Conservation (phyloP, 371 early-diverging fungal species). For the Thermomucor indicae-seudaticae region DNA sequence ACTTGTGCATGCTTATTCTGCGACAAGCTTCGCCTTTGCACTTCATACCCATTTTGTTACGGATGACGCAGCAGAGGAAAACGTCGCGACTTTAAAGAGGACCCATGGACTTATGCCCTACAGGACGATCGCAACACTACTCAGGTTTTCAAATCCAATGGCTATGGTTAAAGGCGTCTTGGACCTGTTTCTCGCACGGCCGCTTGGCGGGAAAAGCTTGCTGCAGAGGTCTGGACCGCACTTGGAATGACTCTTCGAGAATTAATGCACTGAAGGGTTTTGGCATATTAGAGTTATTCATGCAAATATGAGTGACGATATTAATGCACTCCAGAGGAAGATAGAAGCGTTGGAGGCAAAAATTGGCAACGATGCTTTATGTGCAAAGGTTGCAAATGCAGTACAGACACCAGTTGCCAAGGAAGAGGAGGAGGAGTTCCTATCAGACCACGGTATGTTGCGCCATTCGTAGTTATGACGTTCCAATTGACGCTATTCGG, state of each 20-base stretch:
- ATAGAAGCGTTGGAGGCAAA: slow-evolving; percentile 40
- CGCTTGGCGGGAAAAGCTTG: slow-evolving; percentile 58
- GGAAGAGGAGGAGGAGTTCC: too few relatives aligned
- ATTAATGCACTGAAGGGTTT: neutral
- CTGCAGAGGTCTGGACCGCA: slow-evolving; percentile 46
- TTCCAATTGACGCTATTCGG: neutral
- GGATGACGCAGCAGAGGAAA: slow-evolving; percentile 54
- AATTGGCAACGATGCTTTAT: slow-evolving; percentile 46
- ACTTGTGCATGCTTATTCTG: neutral
- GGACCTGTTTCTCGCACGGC: slow-evolving; percentile 64
- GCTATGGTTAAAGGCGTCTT: slow-evolving; percentile 59
- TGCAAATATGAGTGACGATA: slow-evolving; percentile 50
- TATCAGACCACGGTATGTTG: too few relatives aligned
- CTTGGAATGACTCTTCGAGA: neutral
- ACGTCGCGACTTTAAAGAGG: slow-evolving; percentile 51
- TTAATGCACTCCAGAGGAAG: slow-evolving; percentile 46
- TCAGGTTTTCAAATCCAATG: slow-evolving; percentile 62
- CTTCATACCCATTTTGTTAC: slow-evolving; percentile 58
- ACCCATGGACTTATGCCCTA: slow-evolving; percentile 62
- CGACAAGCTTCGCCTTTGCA: slow-evolving; percentile 54
- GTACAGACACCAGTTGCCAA: too few relatives aligned
- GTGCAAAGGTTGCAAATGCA: slow-evolving; percentile 54
- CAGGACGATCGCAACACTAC: slow-evolving; percentile 47
- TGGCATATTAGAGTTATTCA: slow-evolving; percentile 36
- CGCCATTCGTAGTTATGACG: too few relatives aligned